Base-by-base conservation (phyloP, 148 eudicot genomes). In the Chenopodium album region DNA sequence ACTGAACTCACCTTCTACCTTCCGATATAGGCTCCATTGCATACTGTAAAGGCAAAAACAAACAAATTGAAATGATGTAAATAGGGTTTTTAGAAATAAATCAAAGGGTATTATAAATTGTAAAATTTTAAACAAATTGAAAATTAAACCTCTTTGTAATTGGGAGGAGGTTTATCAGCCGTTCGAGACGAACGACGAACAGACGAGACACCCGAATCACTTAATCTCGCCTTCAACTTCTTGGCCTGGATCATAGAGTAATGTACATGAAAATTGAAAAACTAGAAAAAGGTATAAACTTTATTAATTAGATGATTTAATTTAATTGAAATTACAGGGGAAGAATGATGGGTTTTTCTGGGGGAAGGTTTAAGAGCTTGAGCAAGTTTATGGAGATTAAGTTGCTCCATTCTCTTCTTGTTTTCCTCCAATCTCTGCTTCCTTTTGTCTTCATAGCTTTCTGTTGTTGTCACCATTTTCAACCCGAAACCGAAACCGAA, bases 331-430 rank as follows among this genome's bases (percentile, higher is more conserved):
- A 34, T 60, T 31, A 88, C 90, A 41, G 88, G 88, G 52, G 92
- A 83, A 20, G 26, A 10, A 19, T 50, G 37, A 23, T 7, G 34
- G 41, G 41, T 62, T 28, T 78, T 78, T 50, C 10, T 11, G 22
- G 71, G 64, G 14, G 75, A 67, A 44, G 68, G 72, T 47, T 88
- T 88, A 60, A 93, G 83, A 52, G 88, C 73, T 54, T 56, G 77
- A 63, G 91, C 86, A 5, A 93, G 91, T n/a, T 82, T 87, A 26
- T 80, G 88, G 78, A 93, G 87, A 37, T 92, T 93, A 72, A 93
- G 91, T 68, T 90, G 88, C 76, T 89, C 88, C 90, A 91, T 86
- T 47, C 90, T 82, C 46, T 86, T 89, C 87, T 92, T 92, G 90
- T 93, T 93, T 84, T 90, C 97, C 34, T 90, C 97, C 14, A 93